A percentile compares a stretch with the other conserved stretches of the same genome.
These are phyloP conservation scores for Geosmithia putterillii DNA, from an alignment of 2,329 filamentous ascomycete species.

Conservation along the genomic window DNA sequence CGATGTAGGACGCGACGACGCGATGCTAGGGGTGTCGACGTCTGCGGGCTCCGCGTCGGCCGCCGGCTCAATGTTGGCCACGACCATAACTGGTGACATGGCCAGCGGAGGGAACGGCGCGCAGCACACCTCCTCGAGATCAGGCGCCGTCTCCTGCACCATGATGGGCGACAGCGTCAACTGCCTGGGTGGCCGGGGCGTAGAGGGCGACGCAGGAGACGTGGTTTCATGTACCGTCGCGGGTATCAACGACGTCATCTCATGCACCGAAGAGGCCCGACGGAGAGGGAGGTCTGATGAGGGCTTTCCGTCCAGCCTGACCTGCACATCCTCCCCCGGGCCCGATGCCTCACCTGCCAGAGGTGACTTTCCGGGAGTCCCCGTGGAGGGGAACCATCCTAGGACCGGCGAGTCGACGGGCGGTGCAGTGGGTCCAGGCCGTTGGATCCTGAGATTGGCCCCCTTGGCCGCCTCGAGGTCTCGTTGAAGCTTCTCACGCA, in stretches of 20 bases:
- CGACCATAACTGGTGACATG: conserved; percentile 1
- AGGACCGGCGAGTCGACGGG: conserved; percentile 3
- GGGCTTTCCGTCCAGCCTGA: not conserved
- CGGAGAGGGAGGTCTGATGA: not conserved
- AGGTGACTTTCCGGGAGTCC: not conserved
- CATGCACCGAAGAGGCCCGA: not conserved
- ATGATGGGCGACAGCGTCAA: conserved; percentile 1
- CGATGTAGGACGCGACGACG: not conserved
- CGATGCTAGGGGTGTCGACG: not conserved
- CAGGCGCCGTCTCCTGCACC: not conserved
- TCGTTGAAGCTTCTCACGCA: conserved; percentile 3
- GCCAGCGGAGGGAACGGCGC: not conserved
- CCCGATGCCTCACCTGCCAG: not conserved
- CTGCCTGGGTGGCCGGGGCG: not conserved
- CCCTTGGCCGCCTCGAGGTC: conserved; percentile 2
- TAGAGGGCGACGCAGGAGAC: not conserved
- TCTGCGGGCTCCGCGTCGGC: no score
- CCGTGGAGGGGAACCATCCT: conserved; percentile 1
- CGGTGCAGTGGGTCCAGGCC: not conserved
- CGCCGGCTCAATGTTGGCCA: conserved; percentile 2
- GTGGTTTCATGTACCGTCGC: conserved; percentile 2
- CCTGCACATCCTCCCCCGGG: not conserved
- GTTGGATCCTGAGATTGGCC: not conserved
- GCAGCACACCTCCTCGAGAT: not conserved
- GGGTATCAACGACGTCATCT: conserved; percentile 1